Evolutionary conservation across 176 grass and related monocot genomes (phyloP), one percentile per base, ranked within the genome.

Genomic region (Rhynchospora tenuis): DNA sequence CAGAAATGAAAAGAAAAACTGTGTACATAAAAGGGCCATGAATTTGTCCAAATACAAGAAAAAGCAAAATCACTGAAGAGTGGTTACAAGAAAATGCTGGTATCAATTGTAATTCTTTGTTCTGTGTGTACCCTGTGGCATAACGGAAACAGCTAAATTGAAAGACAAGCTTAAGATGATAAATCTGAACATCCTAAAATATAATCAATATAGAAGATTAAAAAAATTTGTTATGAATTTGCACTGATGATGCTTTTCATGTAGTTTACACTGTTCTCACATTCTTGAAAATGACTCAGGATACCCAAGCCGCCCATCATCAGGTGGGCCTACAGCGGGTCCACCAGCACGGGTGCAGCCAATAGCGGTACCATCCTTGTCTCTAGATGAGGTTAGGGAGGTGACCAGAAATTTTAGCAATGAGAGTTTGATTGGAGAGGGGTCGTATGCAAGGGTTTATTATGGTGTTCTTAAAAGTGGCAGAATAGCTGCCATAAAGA

Each of bases 331-430:
- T 44, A 28, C 19, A 75, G 79, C 28, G 15, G 26, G 59, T 47
- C 79, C 85, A 8, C 60, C 86, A 3, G 46, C 59, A 31, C 91
- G 78, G 88, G 56, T 86, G 59, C 94, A 85, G 59, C 92, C 90
- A 65, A 94, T 94, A 81, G 94, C 85, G 51, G 94, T 88, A 66
- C 92, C 92, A 22, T 67, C 85, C n/a, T 89, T 97, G 82, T 60
- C 87, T 56, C 31, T 90, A 5, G 94, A 94, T 23, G 92, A 97
- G 65, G 29, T 94, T 59, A 97, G 68, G 73, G 87, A 88, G 55
- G 89, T 91, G 48, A 94, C 94, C 31, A 85, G 79, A 13, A 97
- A 88, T 83, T 97, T 94, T 81, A 92, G 86, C 92, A 94, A 33
- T 56, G 90, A 90, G 42, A 65, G 67, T 45, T 86, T 97, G 13